These are phyloP conservation scores for Heliamphora exappendiculata DNA, from an alignment of 148 eudicot species.

Conservation along the genomic window DNA sequence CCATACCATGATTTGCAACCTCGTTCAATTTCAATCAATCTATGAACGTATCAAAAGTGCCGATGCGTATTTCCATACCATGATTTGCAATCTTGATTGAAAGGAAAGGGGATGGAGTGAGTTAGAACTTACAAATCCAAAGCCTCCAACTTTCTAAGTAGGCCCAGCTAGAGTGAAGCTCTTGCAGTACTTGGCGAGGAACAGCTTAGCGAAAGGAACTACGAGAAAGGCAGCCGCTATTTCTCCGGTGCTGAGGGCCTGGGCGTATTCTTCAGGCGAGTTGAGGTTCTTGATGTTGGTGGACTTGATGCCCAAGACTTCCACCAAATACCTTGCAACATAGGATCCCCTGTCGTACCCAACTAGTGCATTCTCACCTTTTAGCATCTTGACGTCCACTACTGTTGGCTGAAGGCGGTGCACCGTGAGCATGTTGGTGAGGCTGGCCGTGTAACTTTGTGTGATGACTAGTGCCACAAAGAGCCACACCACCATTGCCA, in stretches of 20 bases:
- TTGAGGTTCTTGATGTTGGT: slow-evolving; percentile 8
- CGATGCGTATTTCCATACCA: too few species aligned
- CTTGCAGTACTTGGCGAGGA: slow-evolving; percentile 26
- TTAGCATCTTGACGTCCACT: slow-evolving; percentile 12
- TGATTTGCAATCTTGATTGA: too few species aligned
- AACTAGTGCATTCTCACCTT: slow-evolving; percentile 5
- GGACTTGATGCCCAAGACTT: slow-evolving; percentile 9
- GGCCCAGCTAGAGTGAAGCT: slow-evolving; percentile 25
- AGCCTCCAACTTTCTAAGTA: slow-evolving; percentile 24
- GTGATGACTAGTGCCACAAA: slow-evolving; percentile 27
- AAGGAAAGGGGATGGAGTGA: background rate
- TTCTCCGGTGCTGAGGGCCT: slow-evolving; percentile 15
- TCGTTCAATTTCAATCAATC: too few species aligned
- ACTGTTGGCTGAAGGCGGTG: slow-evolving; percentile 11
- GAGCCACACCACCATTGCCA: slow-evolving; percentile 25
- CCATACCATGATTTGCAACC: too few species aligned
- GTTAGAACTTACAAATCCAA: slow-evolving; percentile 22
- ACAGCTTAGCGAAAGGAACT: slow-evolving; percentile 18
- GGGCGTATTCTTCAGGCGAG: slow-evolving; percentile 9
- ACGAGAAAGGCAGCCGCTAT: slow-evolving; percentile 23
- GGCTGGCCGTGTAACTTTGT: slow-evolving; percentile 29
- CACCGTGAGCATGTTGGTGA: slow-evolving; percentile 28
- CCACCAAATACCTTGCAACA: slow-evolving; percentile 4
- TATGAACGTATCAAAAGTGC: too few species aligned
- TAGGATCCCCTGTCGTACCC: slow-evolving; percentile 9